Conservation (phyloP, 2,329 filamentous ascomycete genomes). For the Myotisia sp. region DNA sequence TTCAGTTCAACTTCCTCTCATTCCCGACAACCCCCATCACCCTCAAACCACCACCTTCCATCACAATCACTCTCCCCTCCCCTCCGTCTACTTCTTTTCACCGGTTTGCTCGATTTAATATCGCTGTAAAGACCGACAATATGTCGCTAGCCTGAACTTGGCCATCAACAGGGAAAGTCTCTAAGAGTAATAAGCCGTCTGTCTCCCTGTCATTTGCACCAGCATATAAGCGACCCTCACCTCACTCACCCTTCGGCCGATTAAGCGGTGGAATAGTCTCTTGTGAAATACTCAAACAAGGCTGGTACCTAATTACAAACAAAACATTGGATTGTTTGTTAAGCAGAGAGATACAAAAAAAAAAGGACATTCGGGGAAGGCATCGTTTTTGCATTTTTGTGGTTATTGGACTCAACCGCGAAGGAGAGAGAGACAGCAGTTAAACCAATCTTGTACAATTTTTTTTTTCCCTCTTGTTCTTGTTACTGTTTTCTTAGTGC, state of each 20-base stretch:
- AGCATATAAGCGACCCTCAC: neutral
- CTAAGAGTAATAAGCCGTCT: slow-evolving; percentile 2
- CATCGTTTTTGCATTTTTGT: too few relatives aligned
- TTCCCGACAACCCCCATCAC: neutral
- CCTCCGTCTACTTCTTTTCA: too few relatives aligned
- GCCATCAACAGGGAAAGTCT: neutral
- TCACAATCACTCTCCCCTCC: neutral
- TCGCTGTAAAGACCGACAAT: slow-evolving; percentile 1
- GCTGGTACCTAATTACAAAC: slow-evolving; percentile 1
- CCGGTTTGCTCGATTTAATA: too few relatives aligned
- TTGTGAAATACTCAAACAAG: slow-evolving; percentile 1
- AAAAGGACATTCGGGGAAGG: too few relatives aligned
- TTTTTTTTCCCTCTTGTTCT: too few relatives aligned
- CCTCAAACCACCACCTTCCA: neutral
- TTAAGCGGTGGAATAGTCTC: neutral
- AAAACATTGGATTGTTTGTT: too few relatives aligned
- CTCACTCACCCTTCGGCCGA: too few relatives aligned
- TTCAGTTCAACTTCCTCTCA: slow-evolving; percentile 1
- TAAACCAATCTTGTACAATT: too few relatives aligned
- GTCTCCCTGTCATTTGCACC: neutral
- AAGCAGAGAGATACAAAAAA: too few relatives aligned
- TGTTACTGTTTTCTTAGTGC: too few relatives aligned
- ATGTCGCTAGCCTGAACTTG: neutral
- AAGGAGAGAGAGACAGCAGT: too few relatives aligned
- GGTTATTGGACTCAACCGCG: too few relatives aligned